phyloP scores from a whole-genome alignment of 441 rosid genomes.

The Erodium moschatum region DNA sequence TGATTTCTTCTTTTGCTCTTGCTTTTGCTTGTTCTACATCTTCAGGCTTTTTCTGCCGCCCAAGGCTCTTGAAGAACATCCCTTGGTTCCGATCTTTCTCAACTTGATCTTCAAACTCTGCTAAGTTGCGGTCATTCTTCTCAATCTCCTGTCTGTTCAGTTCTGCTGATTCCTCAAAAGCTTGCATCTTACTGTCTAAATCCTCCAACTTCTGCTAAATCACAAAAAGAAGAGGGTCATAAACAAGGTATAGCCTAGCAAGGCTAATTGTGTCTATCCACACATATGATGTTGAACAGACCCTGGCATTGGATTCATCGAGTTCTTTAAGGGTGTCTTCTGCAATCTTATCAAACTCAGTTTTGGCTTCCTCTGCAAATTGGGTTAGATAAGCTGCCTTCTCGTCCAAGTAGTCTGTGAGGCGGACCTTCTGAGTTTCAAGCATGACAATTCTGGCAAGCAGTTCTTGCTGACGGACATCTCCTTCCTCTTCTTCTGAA shows the following conservation, averaged over 20 bases:
- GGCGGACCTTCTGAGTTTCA: conserved; percentile 69
- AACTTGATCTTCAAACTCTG: conserved; percentile 61
- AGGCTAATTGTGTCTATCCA: no score
- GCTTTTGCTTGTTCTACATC: conserved; percentile 20
- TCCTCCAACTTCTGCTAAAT: conserved; percentile 65
- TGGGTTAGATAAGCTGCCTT: conserved; percentile 60
- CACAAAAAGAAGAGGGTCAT: conserved; percentile 16
- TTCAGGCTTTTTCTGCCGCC: conserved; percentile 33
- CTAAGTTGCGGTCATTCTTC: conserved; percentile 48
- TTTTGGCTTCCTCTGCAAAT: conserved; percentile 75
- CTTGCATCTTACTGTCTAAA: conserved; percentile 76
- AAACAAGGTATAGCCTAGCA: background rate
- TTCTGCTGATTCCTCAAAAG: conserved; percentile 71
- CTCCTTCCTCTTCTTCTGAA: conserved; percentile 47
- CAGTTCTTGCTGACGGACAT: conserved; percentile 63
- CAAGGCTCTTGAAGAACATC: conserved; percentile 71
- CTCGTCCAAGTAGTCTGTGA: conserved; percentile 72
- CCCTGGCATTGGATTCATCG: conserved; percentile 75
- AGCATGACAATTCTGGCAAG: conserved; percentile 80
- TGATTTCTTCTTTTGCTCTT: conserved; percentile 28
- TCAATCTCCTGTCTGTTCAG: conserved; percentile 54
- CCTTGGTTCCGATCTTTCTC: conserved; percentile 67
- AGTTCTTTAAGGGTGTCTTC: conserved; percentile 83
- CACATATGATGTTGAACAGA: conserved; percentile 21
- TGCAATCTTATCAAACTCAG: conserved; percentile 70